These are phyloP conservation scores for Didymella lethalis DNA, from an alignment of 2,329 filamentous ascomycete species.

Conservation along the genomic window DNA sequence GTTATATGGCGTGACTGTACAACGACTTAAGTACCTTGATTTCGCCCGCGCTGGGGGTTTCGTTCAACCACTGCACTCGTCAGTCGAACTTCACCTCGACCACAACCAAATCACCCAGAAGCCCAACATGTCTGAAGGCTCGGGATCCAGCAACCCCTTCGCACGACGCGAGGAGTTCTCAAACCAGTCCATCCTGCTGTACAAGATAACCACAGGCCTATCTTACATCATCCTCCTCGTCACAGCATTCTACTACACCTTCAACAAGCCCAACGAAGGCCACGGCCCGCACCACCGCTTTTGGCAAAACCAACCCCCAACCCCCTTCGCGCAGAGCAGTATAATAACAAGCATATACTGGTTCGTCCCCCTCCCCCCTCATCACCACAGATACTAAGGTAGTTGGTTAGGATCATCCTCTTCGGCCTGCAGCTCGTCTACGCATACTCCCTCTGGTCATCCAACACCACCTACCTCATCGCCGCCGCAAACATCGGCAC, in stretches of 20 bases:
- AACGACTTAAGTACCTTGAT: constrained; percentile 6
- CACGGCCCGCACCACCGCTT: constrained; percentile 65
- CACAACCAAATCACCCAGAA: neutral
- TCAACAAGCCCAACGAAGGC: constrained; percentile 70
- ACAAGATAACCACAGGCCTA: constrained; percentile 77
- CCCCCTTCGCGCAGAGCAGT: constrained; percentile 78
- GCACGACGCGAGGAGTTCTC: constrained; percentile 72
- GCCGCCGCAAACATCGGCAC: constrained; percentile 78
- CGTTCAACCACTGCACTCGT: neutral
- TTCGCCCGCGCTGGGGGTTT: neutral
- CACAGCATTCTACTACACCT: constrained; percentile 76
- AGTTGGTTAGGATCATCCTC: constrained; percentile 67
- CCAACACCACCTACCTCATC: constrained; percentile 67
- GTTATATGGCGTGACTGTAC: constrained; percentile 14
- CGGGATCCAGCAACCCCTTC: constrained; percentile 73
- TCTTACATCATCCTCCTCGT: constrained; percentile 79
- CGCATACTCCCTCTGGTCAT: constrained; percentile 76
- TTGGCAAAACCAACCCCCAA: constrained; percentile 77
- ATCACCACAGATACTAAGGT: too few species aligned
- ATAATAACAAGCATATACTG: constrained; percentile 75
- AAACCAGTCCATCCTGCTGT: constrained; percentile 68
- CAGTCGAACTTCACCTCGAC: too few species aligned
- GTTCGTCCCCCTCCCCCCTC: constrained; percentile 52
- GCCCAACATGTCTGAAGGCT: constrained; percentile 11
- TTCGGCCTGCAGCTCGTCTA: constrained; percentile 80